These are phyloP conservation scores for Stereocaulon alpinum DNA, from an alignment of 495 filamentous ascomycete genomes.

Conservation along the genomic window DNA sequence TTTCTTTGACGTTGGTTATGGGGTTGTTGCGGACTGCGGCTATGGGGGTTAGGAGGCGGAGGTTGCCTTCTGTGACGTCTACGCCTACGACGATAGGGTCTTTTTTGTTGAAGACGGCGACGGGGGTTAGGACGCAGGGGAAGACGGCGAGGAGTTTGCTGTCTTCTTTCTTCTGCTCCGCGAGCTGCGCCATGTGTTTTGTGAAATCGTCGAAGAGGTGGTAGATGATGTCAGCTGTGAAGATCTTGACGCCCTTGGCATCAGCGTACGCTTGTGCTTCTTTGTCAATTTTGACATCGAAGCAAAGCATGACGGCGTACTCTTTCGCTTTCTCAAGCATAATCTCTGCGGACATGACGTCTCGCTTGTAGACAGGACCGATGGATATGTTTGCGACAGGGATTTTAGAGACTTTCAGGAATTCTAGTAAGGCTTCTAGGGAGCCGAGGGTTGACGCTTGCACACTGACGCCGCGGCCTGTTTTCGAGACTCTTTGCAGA, in stretches of 20 bases:
- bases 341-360: conserved; percentile 89
- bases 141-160: conserved; percentile 92
- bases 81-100: conserved; percentile 92
- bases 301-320: conserved; percentile 97
- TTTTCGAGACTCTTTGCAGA: conserved; percentile 77
- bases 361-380: conserved; percentile 95
- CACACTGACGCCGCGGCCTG: conserved; percentile 88
- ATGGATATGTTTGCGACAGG: conserved; percentile 96
- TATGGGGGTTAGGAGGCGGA: conserved; percentile 80
- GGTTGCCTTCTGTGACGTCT: conserved; percentile 81
- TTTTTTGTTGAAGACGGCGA: conserved; percentile 98
- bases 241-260: conserved; percentile 93
- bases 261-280: conserved; percentile 87
- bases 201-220: conserved; percentile 97
- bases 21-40: conserved; percentile 72
- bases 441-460: conserved; percentile 97
- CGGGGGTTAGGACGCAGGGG: conserved; percentile 79
- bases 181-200: conserved; percentile 76
- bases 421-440: conserved; percentile 91
- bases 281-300: conserved; percentile 98
- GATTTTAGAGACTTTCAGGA: conserved; percentile 88
- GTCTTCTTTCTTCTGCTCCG: conserved; percentile 90
- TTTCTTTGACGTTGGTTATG: conserved; percentile 68
- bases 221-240: conserved; percentile 98
- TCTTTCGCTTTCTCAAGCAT: conserved; percentile 97